These are phyloP conservation scores for Macrotyloma uniflorum DNA, from an alignment of 306 rosid genomes.

Conservation along the genomic window DNA sequence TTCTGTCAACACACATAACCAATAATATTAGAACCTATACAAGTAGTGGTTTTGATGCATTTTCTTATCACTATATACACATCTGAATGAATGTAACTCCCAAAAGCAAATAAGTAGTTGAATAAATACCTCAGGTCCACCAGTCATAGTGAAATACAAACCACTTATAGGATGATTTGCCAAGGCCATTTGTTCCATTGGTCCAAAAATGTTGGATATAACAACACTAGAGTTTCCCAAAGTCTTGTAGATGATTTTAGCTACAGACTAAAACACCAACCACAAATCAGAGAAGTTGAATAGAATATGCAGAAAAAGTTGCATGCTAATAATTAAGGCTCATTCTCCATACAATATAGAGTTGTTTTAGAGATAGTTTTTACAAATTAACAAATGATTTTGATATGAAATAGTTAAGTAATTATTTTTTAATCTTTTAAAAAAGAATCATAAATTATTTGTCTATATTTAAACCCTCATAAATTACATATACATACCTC, in stretches of 20 bases:
- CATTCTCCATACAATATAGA: background rate
- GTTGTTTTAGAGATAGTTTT: background rate
- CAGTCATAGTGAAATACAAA: conserved; percentile 42
- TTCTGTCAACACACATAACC: conserved; percentile 44
- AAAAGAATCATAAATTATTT: background rate
- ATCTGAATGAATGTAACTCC: no score
- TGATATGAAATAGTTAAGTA: no score
- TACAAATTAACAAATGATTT: no score
- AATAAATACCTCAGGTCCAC: conserved; percentile 56
- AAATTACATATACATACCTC: conserved; percentile 46
- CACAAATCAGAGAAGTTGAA: background rate
- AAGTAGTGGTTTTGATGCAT: no score
- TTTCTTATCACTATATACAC: no score
- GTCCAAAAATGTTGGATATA: conserved; percentile 57
- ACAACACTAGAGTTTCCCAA: conserved; percentile 44
- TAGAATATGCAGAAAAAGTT: background rate
- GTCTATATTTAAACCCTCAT: background rate
- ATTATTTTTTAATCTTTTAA: no score
- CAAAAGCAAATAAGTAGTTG: background rate
- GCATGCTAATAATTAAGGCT: no score
- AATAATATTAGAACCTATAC: background rate
- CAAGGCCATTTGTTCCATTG: conserved; percentile 53
- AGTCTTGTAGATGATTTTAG: conserved; percentile 38
- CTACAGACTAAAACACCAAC: conserved; percentile 48
- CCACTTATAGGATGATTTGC: conserved; percentile 52